phyloP scores from a whole-genome alignment of 2,329 filamentous ascomycete genomes.

The Cladosporium austrohemisphaericum region DNA sequence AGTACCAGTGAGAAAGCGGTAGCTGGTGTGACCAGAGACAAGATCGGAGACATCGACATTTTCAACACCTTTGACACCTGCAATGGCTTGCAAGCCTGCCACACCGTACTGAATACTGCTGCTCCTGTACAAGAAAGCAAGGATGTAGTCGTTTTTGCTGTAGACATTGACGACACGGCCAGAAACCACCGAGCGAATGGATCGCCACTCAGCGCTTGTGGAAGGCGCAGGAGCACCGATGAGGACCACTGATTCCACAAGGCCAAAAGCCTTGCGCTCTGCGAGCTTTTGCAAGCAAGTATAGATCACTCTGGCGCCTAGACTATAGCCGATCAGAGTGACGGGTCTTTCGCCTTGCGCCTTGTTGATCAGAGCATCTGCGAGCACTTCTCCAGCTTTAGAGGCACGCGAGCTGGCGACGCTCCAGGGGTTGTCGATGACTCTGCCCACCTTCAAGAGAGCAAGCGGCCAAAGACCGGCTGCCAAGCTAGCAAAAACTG shows the following conservation, averaged over 20 bases:
- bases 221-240: slow-evolving; percentile 79
- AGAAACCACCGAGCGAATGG: slow-evolving; percentile 71
- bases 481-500: slow-evolving; percentile 44
- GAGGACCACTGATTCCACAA: slow-evolving; percentile 78
- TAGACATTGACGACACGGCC: slow-evolving; percentile 85
- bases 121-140: slow-evolving; percentile 82
- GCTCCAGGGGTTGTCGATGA: slow-evolving; percentile 41
- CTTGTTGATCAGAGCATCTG: slow-evolving; percentile 40
- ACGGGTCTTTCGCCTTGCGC: slow-evolving; percentile 40
- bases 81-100: slow-evolving; percentile 73
- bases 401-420: slow-evolving; percentile 37
- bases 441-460: slow-evolving; percentile 42
- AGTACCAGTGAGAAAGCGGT: slow-evolving; percentile 49
- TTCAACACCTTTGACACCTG: slow-evolving; percentile 62
- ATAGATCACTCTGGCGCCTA: slow-evolving; percentile 62
- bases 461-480: slow-evolving; percentile 50
- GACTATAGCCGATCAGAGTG: slow-evolving; percentile 38
- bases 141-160: slow-evolving; percentile 80
- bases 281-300: slow-evolving; percentile 74
- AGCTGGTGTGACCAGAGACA: slow-evolving; percentile 50
- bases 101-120: slow-evolving; percentile 79
- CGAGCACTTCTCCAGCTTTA: slow-evolving; percentile 39
- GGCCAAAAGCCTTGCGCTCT: slow-evolving; percentile 73
- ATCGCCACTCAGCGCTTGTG: slow-evolving; percentile 67
- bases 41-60: slow-evolving; percentile 52